Evolutionary conservation across 2,329 filamentous ascomycete genomes (phyloP), one percentile per base, ranked within the genome.

Genomic region (Scytalidium sp.): DNA sequence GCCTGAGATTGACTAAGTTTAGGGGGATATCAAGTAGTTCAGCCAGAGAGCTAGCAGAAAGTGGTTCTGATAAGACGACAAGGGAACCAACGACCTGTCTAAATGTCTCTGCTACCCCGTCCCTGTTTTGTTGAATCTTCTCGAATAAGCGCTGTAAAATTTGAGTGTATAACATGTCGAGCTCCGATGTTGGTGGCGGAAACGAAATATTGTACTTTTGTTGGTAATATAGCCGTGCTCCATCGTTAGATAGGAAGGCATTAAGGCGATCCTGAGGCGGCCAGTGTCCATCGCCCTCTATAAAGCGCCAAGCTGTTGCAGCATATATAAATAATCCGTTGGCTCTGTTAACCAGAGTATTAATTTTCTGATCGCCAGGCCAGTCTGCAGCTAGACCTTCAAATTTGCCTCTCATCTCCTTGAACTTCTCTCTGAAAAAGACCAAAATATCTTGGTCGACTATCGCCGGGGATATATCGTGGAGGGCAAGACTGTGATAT

Each of bases 381-480:
- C 56, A 60, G 19, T 56, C 27, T 21, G n/a, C n/a, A n/a, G n/a
- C n/a, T n/a, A n/a, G n/a, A n/a, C n/a, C n/a, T n/a, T n/a, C n/a
- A n/a, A n/a, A n/a, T n/a, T n/a, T n/a, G n/a, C n/a, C n/a, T n/a
- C n/a, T n/a, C n/a, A n/a, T n/a, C n/a, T n/a, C n/a, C n/a, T n/a
- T n/a, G 6, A 75, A 57, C 36, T 67, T 52, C 11, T 64, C 17
- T 2, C 48, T 17, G 1, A 75, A 44, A 50, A 65, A 74, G 7
- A 56, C 19, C 1, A 23, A 29, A 13, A 76, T 68, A 36, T 76
- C 74, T 1, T 63, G 57, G 44, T 67, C 49, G 3, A 75, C 60
- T 1, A 64, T 46, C 0, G 45, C 19, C 13, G 54, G 10, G 0
- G 61, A 49, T 19, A 73, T 63, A 8, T 72, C 54, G 19, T 75